A percentile compares a stretch with the other conserved stretches of the same genome.
These are phyloP conservation scores for Cadophora luteo-olivacea DNA, from an alignment of 2,329 filamentous ascomycete genomes.

Conservation along the genomic window DNA sequence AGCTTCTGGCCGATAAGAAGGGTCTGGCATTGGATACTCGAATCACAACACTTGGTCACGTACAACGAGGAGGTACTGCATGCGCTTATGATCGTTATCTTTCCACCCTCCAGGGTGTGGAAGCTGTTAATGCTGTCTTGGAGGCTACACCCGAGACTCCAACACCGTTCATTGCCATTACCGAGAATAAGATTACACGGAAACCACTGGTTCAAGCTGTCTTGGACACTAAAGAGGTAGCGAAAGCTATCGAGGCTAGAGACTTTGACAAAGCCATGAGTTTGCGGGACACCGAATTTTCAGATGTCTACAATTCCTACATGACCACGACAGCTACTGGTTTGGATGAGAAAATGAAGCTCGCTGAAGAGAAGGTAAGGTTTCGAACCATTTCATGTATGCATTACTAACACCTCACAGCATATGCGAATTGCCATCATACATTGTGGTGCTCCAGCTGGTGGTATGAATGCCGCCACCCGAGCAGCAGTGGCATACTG, in stretches of 20 bases:
- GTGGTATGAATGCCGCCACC: constrained; percentile 97
- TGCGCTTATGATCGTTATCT: constrained; percentile 96
- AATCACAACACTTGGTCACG: constrained; percentile 93
- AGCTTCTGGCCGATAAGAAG: constrained; percentile 79
- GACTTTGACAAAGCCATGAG: constrained; percentile 89
- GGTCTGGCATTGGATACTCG: constrained; percentile 87
- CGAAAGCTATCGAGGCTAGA: constrained; percentile 80
- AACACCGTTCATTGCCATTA: constrained; percentile 94
- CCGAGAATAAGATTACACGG: constrained; percentile 95
- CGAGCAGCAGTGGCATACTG: constrained; percentile 94
- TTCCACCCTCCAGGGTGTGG: constrained; percentile 89
- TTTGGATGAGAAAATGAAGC: constrained; percentile 66
- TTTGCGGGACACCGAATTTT: constrained; percentile 90
- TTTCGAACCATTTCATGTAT: background rate
- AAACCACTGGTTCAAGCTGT: constrained; percentile 92
- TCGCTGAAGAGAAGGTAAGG: constrained; percentile 74
- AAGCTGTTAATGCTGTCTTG: constrained; percentile 90
- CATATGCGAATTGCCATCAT: constrained; percentile 94
- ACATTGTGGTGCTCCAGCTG: constrained; percentile 94
- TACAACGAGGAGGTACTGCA: constrained; percentile 92
- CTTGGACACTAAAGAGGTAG: constrained; percentile 81
- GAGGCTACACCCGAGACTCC: constrained; percentile 88
- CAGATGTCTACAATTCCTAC: constrained; percentile 90
- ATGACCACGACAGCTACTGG: constrained; percentile 87
- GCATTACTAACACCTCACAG: constrained; percentile 53